Evolutionary conservation across 2,329 filamentous ascomycete genomes (phyloP), one percentile per base, ranked within the genome.

Genomic region (Xylaria sp.): DNA sequence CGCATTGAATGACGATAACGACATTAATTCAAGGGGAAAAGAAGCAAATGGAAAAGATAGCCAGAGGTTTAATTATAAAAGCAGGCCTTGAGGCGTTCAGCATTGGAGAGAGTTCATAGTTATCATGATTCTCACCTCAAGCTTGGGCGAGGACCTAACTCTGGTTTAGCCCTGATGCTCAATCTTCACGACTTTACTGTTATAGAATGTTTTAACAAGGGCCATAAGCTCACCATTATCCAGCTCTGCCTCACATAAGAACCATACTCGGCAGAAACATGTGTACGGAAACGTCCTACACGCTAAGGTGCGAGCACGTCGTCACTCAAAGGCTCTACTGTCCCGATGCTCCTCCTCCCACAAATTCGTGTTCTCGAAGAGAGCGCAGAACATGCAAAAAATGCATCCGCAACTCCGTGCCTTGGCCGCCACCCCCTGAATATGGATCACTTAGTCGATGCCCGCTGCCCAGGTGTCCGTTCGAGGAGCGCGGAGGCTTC

Each of bases 261-360:
- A 62, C 51, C 41, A 49, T 31, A 62, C 20, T 7, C 36, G 55
- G 51, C 39, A 62, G 67, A 75, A 36, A 43, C 64, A 86, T 86
- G 85, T 87, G 85, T 73, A 84, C 83, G 72, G 82, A 84, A 69
- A 81, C 83, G 62, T 83, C 80, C 56, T 86, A 86, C 75, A 84
- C 82, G 41, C 79, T 87, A 62, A 81, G 82, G 55, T 87, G 86
- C 75, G 84, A 86, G 76, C 85, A 87, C 75, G 80, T 86, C 72
- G 80, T 80, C 68, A 83, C 81, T 18, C 78, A 82, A 66, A 82
- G 79, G 43, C 78, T 80, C 65, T 84, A 83, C 79, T 87, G 85
- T 71, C 71, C 80, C 15, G 79, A 82, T n/a, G 83, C 82, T 7
- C 75, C 80, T 7, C 75, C 80, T 36, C 68, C 78, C 52, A 71